Base-by-base conservation (phyloP, 129 eudicot genomes). In the Arctium lappa region DNA sequence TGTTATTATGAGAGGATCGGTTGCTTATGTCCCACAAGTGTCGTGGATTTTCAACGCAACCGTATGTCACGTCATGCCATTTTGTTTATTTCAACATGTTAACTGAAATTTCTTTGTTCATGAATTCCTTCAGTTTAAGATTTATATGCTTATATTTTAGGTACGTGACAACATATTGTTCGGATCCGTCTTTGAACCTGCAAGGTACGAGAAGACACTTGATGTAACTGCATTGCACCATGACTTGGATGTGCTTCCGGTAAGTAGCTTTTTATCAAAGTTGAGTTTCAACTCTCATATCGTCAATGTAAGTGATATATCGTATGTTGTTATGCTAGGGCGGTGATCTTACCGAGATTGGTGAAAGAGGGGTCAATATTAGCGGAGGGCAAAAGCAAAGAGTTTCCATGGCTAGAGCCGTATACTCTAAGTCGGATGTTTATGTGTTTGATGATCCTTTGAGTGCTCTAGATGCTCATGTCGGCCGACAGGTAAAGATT, bases 331-430 rank as follows among this genome's bases (percentile, higher is more conserved):
- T 81, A 11, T 68, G 75, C 30, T 73, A 95, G 99, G 99, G 99
- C 8, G 92, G 95, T 86, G 99, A 95, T 88, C 93, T 91, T 80
- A 95, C 99, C 40, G 99, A 95, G 82, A 95, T 95, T 70, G 99
- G 99, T 82, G 99, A 95, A 93, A 91, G 99, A 88, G 99, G 99
- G 74, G 98, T 95, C 34, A 95, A 93, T 83, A 93, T 95, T 40
- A 95, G 99, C 77, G 99, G 99, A 69, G 99, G 99, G 31, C 99
- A 95, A 91, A 95, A 93, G 82, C 99, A 95, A 85, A 90, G 99
- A 86, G 95, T 95, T 74, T 95, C 99, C 36, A 86, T 95, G 98
- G 99, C 99, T 32, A 83, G 99, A 82, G 99, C 99, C 72, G 99
- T 95, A 65, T 95, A 95, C 86, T 90, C 97, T 13, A 74, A 91